Evolutionary conservation across 1,284 basidiomycete species (phyloP), one percentile per base, ranked within the genome.

Genomic region (Cryptococcus neoformans): DNA sequence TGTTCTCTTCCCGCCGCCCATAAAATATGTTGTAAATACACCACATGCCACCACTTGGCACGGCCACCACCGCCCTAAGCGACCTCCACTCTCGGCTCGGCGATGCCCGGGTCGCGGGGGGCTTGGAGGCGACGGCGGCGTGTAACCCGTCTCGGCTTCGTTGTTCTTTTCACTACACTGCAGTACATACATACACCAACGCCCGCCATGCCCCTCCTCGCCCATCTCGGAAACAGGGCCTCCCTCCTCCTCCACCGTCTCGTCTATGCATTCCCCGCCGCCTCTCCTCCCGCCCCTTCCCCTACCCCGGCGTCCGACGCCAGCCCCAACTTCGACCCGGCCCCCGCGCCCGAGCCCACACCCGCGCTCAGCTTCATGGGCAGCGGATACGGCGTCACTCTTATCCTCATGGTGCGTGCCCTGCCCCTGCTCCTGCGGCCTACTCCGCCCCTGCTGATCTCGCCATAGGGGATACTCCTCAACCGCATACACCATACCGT

Each of bases 401-500:
- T 75, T 28, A 62, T 76, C 8, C 44, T 76, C 42, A 73, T 71
- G 66, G 74, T 76, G 49, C 54, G 70, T 67, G 9, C 17, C 17
- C 45, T 28, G 17, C 16, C 39, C 41, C 5, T 7, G 7, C 7
- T 36, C 21, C 16, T 47, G 45, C 45, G 17, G 28, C 17, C 16
- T 21, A 21, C 21, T 21, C 21, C 21, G 21, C 12, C 35, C 12
- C 45, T 16, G 45, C 46, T 11, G 14, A 8, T 38, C 53, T 38
- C 7, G 16, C 21, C 12, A 62, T 59, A 2, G 59, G 73, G 64
- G 0, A 64, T 77, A 17, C 59, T 75, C 34, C 63, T 78, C 47
- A 76, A 77, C 56, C 69, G 76, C 2, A 75, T 77, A 40, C 71
- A 74, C 54, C 67, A 74, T 57, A 69, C 76, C 42, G 75, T 77